Base-by-base conservation (phyloP, 768 basidiomycete species). In the Pisolithus microcarpus region DNA sequence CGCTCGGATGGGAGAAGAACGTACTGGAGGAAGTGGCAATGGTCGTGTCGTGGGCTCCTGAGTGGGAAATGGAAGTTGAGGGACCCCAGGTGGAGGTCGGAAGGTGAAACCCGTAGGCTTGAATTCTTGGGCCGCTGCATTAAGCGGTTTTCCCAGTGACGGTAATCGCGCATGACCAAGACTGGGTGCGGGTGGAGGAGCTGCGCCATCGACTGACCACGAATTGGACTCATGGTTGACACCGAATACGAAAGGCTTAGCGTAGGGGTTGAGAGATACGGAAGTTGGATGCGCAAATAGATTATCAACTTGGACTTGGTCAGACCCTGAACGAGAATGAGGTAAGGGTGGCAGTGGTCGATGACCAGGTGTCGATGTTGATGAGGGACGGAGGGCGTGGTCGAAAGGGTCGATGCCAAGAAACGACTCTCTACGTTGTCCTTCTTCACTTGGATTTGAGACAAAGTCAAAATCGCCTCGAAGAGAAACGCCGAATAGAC, bases 371-470 rank as follows among this genome's bases (percentile, higher is more conserved):
- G 65, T 67, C n/a, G n/a, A n/a, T n/a, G n/a, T n/a, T n/a, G n/a
- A n/a, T n/a, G n/a, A n/a, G n/a, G n/a, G n/a, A n/a, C n/a, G 70
- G 7, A 76, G 68, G 48, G 74, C 75, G 54, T 76, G 79, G 23
- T 74, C 68, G 51, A 70, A 55, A 5, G 68, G 66, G 43, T 70
- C 66, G 43, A 76, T 61, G 6, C 73, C 75, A 6, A 77, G 65
- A 57, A 78, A 80, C 26, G 75, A 57, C 15, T 73, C 56, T 61
- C 69, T 54, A 56, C 70, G 57, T 47, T 63, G 61, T 18, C 76
- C 82, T 60, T 91, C 89, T 53, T 91, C 90, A 58, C 87, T 90
- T 1, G 90, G 90, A 65, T 92, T 92, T 30, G 90, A 91, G 26
- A 89, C 79, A 55, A 90, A 72, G 57, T 92, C 90, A 47, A 82